phyloP scores from a whole-genome alignment of 306 rosid genomes.

The Fragaria vesca region DNA sequence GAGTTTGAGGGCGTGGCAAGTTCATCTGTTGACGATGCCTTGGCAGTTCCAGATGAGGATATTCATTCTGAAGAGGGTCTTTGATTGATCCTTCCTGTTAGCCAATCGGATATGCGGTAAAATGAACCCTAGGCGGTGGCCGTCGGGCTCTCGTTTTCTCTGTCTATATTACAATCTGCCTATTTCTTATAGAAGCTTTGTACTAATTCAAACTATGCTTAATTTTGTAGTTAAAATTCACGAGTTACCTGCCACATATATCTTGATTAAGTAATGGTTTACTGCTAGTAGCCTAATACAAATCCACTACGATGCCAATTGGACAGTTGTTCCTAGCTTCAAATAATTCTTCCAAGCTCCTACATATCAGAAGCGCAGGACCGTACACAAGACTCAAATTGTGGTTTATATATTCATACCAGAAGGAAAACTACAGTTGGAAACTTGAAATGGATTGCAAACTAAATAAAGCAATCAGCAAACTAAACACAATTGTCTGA shows the following conservation, averaged over 20 bases:
- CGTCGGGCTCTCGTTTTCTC: too few species aligned
- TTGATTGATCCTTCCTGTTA: too few species aligned
- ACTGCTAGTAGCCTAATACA: not conserved
- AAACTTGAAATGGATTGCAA: not conserved
- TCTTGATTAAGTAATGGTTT: not conserved
- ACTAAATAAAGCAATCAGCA: too few species aligned
- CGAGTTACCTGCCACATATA: too few species aligned
- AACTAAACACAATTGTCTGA: not conserved
- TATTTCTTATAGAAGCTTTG: not conserved
- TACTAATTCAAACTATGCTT: too few species aligned
- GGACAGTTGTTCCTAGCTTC: not conserved
- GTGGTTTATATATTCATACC: not conserved
- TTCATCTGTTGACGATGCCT: too few species aligned
- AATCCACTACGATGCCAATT: not conserved
- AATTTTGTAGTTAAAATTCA: too few species aligned
- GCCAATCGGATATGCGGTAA: too few species aligned
- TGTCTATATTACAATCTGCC: not conserved
- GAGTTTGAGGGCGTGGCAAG: too few species aligned
- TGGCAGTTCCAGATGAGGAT: too few species aligned
- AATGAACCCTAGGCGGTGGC: too few species aligned
- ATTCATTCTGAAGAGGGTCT: too few species aligned
- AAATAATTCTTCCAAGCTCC: not conserved
- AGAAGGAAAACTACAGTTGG: not conserved
- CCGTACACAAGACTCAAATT: not conserved
- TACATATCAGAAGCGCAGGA: not conserved